Evolutionary conservation across 345 rosid genomes (phyloP).

Genomic region (Odontarrhena argentea): DNA sequence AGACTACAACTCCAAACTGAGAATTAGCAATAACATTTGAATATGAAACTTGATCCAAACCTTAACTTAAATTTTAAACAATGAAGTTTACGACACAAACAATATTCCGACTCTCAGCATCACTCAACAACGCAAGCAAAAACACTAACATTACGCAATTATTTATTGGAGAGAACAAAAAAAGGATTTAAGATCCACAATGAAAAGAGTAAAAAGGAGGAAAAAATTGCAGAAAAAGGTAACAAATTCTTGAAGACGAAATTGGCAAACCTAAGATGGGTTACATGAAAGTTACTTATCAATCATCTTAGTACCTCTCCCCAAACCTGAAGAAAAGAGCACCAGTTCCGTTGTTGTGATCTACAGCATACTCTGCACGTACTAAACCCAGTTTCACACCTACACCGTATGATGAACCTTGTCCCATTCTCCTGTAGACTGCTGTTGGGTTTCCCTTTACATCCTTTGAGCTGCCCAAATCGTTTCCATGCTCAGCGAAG

Average conservation of each 20-base stretch:
- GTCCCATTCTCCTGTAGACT: conserved; percentile 88
- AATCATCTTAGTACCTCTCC: conserved; percentile 67
- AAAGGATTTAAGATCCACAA: neutral
- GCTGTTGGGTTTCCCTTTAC: conserved; percentile 98
- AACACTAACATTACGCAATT: conserved; percentile 29
- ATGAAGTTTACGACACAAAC: conserved; percentile 22
- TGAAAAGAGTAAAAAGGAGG: neutral
- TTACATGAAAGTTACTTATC: conserved; percentile 25
- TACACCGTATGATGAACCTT: conserved; percentile 88
- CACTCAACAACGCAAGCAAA: conserved; percentile 33
- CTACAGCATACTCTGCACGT: conserved; percentile 93
- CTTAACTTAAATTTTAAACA: conserved; percentile 7
- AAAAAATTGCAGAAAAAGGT: conserved; percentile 15
- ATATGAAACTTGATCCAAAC: no score
- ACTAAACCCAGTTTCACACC: conserved; percentile 90
- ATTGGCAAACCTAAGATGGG: conserved; percentile 16
- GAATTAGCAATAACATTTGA: no score
- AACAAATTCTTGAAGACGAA: conserved; percentile 27
- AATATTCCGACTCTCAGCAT: conserved; percentile 21
- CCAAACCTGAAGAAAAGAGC: conserved; percentile 94
- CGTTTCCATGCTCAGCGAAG: conserved; percentile 95
- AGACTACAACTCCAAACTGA: no score
- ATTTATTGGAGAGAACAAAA: conserved; percentile 25
- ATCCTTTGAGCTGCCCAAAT: conserved; percentile 91
- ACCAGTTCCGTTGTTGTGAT: conserved; percentile 86